Base-by-base conservation (phyloP, 495 filamentous ascomycete genomes). In the Rusavskia elegans region DNA sequence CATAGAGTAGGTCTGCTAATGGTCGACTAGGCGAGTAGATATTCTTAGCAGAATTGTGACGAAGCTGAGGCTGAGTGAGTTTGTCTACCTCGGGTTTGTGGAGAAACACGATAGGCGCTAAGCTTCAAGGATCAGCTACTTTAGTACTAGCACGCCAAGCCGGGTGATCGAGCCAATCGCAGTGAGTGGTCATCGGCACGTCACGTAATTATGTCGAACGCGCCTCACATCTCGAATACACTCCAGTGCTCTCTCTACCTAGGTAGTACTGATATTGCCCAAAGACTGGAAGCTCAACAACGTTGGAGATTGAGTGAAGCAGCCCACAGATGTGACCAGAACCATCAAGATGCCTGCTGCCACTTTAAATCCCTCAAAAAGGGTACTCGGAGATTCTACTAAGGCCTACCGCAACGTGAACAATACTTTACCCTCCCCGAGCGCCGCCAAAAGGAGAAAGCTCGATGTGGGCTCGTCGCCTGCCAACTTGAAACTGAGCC, bases 381-480 rank as follows among this genome's bases (percentile, higher is more conserved):
- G 78, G 55, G 74, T 76, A 48, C 66, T 84, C 54, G 69, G 65
- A 48, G 79, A 84, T 57, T 68, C 75, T 35, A 77, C 72, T 45
- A 77, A 70, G 50, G 74, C 72, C 49, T 59, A 71, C 21, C 67
- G 64, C 55, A 76, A 76, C 54, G 58, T 68, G 37, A 61, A 56
- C 27, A 49, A 54, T 20, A 64, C 64, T 50, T 45, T 64, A 52
- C 59, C 68, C 0, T 75, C 79, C 27, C 73, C 77, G 16, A 70
- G 59, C 48, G 60, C 68, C 27, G 65, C 77, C 40, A 97, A 96
- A 69, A 92, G 87, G 66, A 71, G 83, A 27, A 89, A 88, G 62
- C 70, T 93, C 52, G 85, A 89, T 30, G 62, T 70, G 8, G 58
- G 68, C 29, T 64, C 72, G 2, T 73, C 72, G 16, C 68, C 78